These are phyloP conservation scores for Pyronema domesticum DNA, from an alignment of 495 filamentous ascomycete species.

Conservation along the genomic window DNA sequence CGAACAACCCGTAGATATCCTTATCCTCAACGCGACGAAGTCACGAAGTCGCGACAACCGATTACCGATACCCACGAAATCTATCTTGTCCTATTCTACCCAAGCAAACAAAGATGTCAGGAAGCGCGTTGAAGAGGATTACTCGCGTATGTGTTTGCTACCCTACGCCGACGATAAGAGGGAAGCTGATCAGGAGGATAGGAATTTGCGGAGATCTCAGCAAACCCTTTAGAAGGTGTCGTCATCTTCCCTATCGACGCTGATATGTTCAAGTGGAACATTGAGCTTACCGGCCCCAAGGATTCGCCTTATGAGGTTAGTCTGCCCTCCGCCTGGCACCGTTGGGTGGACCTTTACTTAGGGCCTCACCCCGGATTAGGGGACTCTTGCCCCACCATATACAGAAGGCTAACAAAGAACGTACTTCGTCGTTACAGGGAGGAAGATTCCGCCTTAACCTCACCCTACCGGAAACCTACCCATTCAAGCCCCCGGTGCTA, in stretches of 20 bases:
- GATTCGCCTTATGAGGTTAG: constrained; percentile 54
- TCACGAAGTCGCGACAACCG: too few species aligned
- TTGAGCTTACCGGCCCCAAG: constrained; percentile 57
- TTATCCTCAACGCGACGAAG: too few species aligned
- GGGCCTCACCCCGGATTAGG: neutral
- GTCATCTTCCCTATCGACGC: constrained; percentile 46
- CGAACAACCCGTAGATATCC: too few species aligned
- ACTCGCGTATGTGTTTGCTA: too few species aligned
- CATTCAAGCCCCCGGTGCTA: constrained; percentile 80
- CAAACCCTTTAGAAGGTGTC: constrained; percentile 35
- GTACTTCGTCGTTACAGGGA: constrained; percentile 30
- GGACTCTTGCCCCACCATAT: too few species aligned
- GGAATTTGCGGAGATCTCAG: constrained; percentile 55
- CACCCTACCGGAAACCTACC: constrained; percentile 67
- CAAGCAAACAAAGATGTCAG: too few species aligned
- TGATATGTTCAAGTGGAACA: constrained; percentile 69
- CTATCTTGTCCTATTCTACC: too few species aligned
- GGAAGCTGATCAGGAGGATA: constrained; percentile 25
- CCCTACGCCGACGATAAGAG: too few species aligned
- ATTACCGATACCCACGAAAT: too few species aligned
- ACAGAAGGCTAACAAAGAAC: too few species aligned
- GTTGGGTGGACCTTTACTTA: neutral
- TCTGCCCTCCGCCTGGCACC: neutral
- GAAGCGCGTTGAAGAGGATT: too few species aligned
- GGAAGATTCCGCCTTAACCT: constrained; percentile 66